A percentile compares a stretch with the other conserved stretches of the same genome.
phyloP scores from a whole-genome alignment of 192 early-diverging fungal species.

The Linnemannia hyalina region DNA sequence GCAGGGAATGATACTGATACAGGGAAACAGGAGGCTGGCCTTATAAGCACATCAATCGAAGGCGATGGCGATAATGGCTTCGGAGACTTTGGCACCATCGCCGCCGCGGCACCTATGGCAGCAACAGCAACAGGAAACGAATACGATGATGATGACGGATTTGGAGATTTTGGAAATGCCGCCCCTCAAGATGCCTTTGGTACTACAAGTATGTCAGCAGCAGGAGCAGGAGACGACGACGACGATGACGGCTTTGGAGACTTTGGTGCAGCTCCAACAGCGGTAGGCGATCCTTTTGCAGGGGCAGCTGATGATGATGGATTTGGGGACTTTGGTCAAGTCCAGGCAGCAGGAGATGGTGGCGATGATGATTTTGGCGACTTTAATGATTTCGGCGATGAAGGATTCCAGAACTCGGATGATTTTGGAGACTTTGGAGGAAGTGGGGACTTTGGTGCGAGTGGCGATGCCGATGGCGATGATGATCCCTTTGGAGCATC shows the following conservation, averaged over 20 bases:
- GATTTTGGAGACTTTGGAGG: conserved; percentile 47
- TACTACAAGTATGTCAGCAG: neutral
- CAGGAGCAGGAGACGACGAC: neutral
- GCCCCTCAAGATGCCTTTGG: neutral
- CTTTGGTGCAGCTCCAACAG: conserved; percentile 15
- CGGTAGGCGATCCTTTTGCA: neutral
- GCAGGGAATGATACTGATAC: neutral
- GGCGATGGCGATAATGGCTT: conserved; percentile 14
- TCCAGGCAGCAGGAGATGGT: conserved; percentile 16
- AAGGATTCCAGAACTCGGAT: conserved; percentile 29
- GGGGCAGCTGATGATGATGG: conserved; percentile 7
- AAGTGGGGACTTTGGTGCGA: conserved; percentile 12
- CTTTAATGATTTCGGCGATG: conserved; percentile 51
- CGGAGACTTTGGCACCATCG: conserved; percentile 29
- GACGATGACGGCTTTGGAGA: conserved; percentile 21
- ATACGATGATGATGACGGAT: conserved; percentile 13
- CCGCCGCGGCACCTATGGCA: neutral
- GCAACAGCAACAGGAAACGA: neutral
- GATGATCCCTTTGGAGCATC: conserved; percentile 28
- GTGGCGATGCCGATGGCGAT: neutral
- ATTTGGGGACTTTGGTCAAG: conserved; percentile 49
- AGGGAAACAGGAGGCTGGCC: neutral
- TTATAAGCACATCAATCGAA: neutral
- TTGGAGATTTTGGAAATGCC: conserved; percentile 40
- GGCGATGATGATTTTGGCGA: conserved; percentile 45